phyloP scores from a whole-genome alignment of 306 rosid species.

The Fragaria nilgerrensis region DNA sequence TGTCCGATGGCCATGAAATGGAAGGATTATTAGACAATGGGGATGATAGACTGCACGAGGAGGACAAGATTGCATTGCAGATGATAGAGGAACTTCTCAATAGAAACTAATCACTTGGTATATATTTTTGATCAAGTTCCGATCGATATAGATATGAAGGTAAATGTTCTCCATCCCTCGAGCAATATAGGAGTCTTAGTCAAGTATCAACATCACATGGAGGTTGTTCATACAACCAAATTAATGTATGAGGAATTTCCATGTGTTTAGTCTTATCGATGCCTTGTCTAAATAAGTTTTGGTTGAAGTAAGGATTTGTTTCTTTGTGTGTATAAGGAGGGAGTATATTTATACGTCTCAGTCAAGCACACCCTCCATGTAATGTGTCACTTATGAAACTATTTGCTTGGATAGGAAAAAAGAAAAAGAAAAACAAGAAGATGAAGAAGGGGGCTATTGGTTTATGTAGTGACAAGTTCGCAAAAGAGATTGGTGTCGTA shows the following conservation, averaged over 20 bases:
- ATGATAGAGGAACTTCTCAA: slow-evolving; percentile 85
- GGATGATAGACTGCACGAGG: slow-evolving; percentile 42
- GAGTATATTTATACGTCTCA: background rate
- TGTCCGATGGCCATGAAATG: background rate
- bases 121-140: background rate
- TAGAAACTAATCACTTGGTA: slow-evolving; percentile 31
- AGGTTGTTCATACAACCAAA: background rate
- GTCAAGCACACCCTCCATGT: background rate
- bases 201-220: slow-evolving; percentile 8
- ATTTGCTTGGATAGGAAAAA: background rate
- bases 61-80: slow-evolving; percentile 57
- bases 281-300: background rate
- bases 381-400: background rate
- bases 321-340: background rate
- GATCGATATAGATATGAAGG: background rate
- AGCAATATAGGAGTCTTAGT: background rate
- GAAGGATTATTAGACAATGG: slow-evolving; percentile 16
- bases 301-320: background rate
- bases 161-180: background rate
- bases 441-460: background rate
- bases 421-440: background rate
- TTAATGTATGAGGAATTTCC: background rate
- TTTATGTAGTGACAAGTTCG: background rate
- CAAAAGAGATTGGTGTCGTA: background rate
- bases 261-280: slow-evolving; percentile 5